Conservation (phyloP, 2,329 filamentous ascomycete species). For the Myriosclerotinia duriaeana region DNA sequence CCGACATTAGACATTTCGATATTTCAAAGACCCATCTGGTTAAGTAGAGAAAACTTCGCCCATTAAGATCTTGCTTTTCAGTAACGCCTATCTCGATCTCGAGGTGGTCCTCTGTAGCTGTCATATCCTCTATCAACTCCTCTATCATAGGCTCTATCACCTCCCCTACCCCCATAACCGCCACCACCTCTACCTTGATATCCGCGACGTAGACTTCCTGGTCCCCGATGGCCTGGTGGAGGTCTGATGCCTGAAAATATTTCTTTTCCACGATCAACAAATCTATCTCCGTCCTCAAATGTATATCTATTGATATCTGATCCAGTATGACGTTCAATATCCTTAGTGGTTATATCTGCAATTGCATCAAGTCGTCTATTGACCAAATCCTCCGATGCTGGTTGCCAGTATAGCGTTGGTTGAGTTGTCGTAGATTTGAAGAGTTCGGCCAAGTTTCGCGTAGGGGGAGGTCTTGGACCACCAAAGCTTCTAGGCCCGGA, state of each 20-base stretch:
- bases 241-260: constrained; percentile 64
- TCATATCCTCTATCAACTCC: constrained; percentile 21
- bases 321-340: constrained; percentile 44
- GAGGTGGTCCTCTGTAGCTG: constrained; percentile 15
- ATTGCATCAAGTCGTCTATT: constrained; percentile 63
- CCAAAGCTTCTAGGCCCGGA: constrained; percentile 35
- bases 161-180: constrained; percentile 13
- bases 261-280: constrained; percentile 73
- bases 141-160: constrained; percentile 21
- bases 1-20: not conserved
- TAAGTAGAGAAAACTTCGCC: not conserved
- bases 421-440: constrained; percentile 61
- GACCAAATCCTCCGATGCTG: constrained; percentile 64
- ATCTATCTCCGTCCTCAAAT: constrained; percentile 64
- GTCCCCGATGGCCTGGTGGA: constrained; percentile 46
- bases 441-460: constrained; percentile 50
- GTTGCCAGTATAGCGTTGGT: constrained; percentile 62
- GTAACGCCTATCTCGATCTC: constrained; percentile 24
- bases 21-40: not conserved
- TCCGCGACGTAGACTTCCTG: constrained; percentile 7
- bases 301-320: constrained; percentile 62
- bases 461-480: constrained; percentile 32
- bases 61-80: not conserved
- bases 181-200: constrained; percentile 2
- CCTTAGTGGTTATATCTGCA: constrained; percentile 45